A percentile compares a stretch with the other conserved stretches of the same genome.
phyloP scores from a whole-genome alignment of 164 flowering plant species.

The Aristolochia californica region DNA sequence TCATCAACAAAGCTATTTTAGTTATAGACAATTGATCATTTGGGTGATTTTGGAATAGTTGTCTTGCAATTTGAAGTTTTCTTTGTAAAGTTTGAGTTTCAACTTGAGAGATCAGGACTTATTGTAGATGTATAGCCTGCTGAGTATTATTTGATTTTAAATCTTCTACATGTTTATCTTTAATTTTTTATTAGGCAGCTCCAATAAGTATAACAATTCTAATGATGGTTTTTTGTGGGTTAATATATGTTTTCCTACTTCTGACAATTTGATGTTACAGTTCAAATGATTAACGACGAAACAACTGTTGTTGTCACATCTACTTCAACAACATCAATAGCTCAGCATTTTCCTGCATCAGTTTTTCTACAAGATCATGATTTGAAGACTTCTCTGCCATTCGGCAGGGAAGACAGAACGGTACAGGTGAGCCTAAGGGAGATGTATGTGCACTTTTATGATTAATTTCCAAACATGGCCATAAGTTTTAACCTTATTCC shows the following conservation, averaged over 20 bases:
- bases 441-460: not conserved
- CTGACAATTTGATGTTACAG: constrained; percentile 22
- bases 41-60: not conserved
- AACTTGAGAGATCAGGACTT: not conserved
- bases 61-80: not conserved
- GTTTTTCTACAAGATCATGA: constrained; percentile 61
- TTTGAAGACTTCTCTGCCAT: constrained; percentile 21
- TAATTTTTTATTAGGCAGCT: not conserved
- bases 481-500: not conserved
- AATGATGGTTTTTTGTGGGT: not conserved
- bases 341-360: constrained; percentile 41
- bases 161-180: not conserved
- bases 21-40: too few relatives aligned
- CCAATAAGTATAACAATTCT: not conserved
- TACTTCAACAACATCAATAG: constrained; percentile 23
- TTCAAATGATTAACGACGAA: constrained; percentile 42
- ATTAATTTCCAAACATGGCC: not conserved
- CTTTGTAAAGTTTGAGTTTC: not conserved
- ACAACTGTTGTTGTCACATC: constrained; percentile 25
- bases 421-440: constrained; percentile 28
- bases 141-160: not conserved
- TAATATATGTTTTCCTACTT: not conserved
- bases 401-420: constrained; percentile 32
- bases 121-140: not conserved
- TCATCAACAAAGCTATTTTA: too few relatives aligned